phyloP scores from a whole-genome alignment of 805 yeast species.

The Lachancea nothofagi region DNA sequence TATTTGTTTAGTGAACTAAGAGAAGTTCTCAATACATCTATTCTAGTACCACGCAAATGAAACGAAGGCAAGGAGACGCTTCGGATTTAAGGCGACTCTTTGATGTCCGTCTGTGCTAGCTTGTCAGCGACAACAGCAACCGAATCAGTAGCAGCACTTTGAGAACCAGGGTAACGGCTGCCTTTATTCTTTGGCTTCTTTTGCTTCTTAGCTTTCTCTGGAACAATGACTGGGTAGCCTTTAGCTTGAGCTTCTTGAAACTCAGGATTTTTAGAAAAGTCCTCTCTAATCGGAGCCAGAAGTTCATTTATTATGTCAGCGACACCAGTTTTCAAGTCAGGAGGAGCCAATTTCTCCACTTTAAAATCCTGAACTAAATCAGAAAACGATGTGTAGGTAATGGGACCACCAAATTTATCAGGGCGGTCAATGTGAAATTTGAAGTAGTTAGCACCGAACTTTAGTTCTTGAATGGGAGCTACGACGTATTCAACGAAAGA shows the following conservation, averaged over 20 bases:
- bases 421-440: constrained; percentile 80
- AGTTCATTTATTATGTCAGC: constrained; percentile 75
- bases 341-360: constrained; percentile 75
- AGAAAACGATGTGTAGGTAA: constrained; percentile 62
- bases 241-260: constrained; percentile 67
- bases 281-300: constrained; percentile 78
- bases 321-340: constrained; percentile 90
- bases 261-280: constrained; percentile 53
- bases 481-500: constrained; percentile 81
- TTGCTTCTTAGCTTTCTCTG: constrained; percentile 56
- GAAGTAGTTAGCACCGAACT: constrained; percentile 52
- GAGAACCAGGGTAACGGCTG: constrained; percentile 75
- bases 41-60: neutral
- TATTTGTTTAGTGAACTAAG: neutral
- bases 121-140: constrained; percentile 24
- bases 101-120: constrained; percentile 20
- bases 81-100: neutral
- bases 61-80: neutral
- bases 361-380: constrained; percentile 68
- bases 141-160: constrained; percentile 15
- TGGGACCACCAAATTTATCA: constrained; percentile 94
- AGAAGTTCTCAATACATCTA: neutral
- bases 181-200: constrained; percentile 86
- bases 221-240: constrained; percentile 79
- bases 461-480: constrained; percentile 79